Percentiles rank a stretch among this genome's conserved stretches.
Evolutionary conservation across 768 basidiomycete species (phyloP).

Genomic region (Termitomyces eurrhizus): DNA sequence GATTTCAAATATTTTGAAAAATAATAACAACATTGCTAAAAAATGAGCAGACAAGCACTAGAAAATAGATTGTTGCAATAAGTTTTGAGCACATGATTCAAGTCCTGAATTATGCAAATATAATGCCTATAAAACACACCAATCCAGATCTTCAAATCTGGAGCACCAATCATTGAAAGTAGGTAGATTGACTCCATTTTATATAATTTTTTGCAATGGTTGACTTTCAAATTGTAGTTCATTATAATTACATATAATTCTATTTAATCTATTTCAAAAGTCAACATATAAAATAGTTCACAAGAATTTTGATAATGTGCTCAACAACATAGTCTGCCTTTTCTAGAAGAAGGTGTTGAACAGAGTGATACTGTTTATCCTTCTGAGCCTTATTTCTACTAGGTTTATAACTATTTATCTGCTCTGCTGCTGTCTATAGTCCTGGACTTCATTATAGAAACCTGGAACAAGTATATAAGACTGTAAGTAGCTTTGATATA

Average conservation of each 20-base stretch:
- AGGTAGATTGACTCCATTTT: too few relatives aligned
- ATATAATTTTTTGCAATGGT: too few relatives aligned
- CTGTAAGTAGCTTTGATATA: too few relatives aligned
- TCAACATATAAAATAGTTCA: neutral
- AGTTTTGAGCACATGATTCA: slow-evolving; percentile 29
- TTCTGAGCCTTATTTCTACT: too few relatives aligned
- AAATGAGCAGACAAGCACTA: slow-evolving; percentile 25
- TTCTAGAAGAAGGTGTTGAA: slow-evolving; percentile 17
- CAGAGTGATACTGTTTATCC: slow-evolving; percentile 8
- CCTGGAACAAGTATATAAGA: too few relatives aligned
- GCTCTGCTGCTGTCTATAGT: too few relatives aligned
- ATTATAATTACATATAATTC: too few relatives aligned
- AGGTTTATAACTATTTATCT: too few relatives aligned
- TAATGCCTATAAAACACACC: neutral
- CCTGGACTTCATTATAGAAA: too few relatives aligned
- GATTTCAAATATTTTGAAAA: too few relatives aligned
- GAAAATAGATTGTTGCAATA: slow-evolving; percentile 26
- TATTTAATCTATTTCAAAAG: too few relatives aligned
- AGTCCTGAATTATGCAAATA: slow-evolving; percentile 24
- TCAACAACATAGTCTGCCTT: neutral
- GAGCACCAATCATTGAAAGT: neutral
- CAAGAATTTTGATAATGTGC: neutral
- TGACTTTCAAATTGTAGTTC: too few relatives aligned
- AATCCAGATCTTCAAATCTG: neutral
- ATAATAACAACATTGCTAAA: slow-evolving; percentile 20